Conservation (phyloP, 2,329 filamentous ascomycete species). For the Pseudogymnoascus sp. region DNA sequence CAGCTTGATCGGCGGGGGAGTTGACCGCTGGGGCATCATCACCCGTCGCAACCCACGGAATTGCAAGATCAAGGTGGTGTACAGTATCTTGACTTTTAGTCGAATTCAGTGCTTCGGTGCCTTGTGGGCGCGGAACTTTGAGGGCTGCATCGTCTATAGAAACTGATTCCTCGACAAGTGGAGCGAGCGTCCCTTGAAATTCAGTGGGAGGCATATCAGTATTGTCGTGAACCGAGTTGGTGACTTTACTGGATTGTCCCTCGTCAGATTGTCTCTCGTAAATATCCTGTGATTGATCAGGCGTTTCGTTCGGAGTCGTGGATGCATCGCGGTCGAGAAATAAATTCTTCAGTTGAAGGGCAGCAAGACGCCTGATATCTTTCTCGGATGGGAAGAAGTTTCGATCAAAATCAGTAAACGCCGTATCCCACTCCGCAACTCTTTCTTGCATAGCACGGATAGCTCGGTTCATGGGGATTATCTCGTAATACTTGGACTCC, state of each 20-base stretch:
- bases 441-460: slow-evolving; percentile 88
- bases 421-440: slow-evolving; percentile 86
- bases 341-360: slow-evolving; percentile 87
- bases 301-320: slow-evolving; percentile 65
- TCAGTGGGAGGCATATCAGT: neutral
- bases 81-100: slow-evolving; percentile 27
- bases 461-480: slow-evolving; percentile 85
- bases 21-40: neutral
- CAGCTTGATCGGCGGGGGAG: neutral
- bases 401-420: slow-evolving; percentile 83
- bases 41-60: slow-evolving; percentile 24
- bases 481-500: slow-evolving; percentile 91
- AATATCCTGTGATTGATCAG: slow-evolving; percentile 45
- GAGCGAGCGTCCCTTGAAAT: neutral
- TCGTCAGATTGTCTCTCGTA: slow-evolving; percentile 37
- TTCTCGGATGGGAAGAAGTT: slow-evolving; percentile 93
- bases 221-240: neutral
- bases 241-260: neutral
- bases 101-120: neutral
- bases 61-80: slow-evolving; percentile 55
- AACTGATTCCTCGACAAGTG: neutral
- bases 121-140: neutral
- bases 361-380: slow-evolving; percentile 86
- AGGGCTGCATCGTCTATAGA: neutral
- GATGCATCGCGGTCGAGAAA: slow-evolving; percentile 81